Percentiles rank a stretch among this genome's conserved stretches.
phyloP scores from a whole-genome alignment of 2,329 filamentous ascomycete species.

The Paramyrothecium sp. region DNA sequence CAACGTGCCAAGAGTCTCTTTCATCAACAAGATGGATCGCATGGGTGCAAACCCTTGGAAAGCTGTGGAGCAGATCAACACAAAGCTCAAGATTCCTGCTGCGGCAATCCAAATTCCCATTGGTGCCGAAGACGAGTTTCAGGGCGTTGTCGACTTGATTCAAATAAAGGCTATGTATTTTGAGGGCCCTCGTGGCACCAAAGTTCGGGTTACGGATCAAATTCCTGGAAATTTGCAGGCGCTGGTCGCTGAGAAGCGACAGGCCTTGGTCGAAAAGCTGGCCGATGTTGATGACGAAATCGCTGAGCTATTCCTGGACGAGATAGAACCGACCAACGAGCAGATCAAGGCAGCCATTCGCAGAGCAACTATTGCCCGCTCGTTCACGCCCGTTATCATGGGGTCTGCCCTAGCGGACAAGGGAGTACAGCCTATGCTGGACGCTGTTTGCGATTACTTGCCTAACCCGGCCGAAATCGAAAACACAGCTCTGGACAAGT shows the following conservation, averaged over 20 bases:
- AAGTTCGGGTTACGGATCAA: constrained; percentile 72
- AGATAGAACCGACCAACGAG: constrained; percentile 71
- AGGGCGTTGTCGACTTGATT: constrained; percentile 90
- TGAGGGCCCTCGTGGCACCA: constrained; percentile 78
- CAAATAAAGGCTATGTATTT: constrained; percentile 93
- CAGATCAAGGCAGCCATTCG: constrained; percentile 94
- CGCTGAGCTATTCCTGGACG: constrained; percentile 89
- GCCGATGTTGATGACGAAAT: constrained; percentile 98
- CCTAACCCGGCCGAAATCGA: constrained; percentile 88
- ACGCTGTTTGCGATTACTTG: constrained; percentile 93
- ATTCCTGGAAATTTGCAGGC: constrained; percentile 77
- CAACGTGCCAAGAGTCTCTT: constrained; percentile 91
- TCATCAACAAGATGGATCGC: constrained; percentile 99
- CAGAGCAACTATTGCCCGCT: constrained; percentile 80
- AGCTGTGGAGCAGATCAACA: constrained; percentile 95
- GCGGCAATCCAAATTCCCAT: constrained; percentile 95
- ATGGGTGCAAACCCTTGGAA: constrained; percentile 99
- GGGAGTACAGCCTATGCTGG: constrained; percentile 92
- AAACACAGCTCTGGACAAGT: constrained; percentile 84
- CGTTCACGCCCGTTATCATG: constrained; percentile 96
- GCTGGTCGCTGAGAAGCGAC: constrained; percentile 79
- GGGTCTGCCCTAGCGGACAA: constrained; percentile 94
- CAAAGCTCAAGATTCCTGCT: constrained; percentile 88
- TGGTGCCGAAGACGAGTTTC: constrained; percentile 85
- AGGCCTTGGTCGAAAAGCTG: constrained; percentile 86